Percentiles rank a stretch among this genome's conserved stretches.
Evolutionary conservation across 148 eudicot genomes (phyloP).

Genomic region (Rhododendron griersonianum): DNA sequence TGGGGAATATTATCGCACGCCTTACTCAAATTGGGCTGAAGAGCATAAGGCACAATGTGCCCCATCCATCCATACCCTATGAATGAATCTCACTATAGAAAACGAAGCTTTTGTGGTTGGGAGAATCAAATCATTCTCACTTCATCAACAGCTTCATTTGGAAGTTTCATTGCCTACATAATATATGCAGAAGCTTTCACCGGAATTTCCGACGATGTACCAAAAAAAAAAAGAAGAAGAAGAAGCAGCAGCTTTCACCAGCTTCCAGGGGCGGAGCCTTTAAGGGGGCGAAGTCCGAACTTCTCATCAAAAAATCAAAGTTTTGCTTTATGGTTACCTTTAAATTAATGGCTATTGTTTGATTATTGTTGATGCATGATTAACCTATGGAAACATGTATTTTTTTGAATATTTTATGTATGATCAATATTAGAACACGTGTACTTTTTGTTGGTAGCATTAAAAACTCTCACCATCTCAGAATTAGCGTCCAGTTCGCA

Average conservation of each 20-base stretch:
- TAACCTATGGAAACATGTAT: neutral
- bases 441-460: neutral
- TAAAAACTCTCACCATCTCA: no score
- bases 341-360: no score
- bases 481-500: no score
- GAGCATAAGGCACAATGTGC: neutral
- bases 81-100: neutral
- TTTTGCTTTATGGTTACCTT: no score
- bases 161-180: neutral
- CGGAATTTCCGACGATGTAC: neutral
- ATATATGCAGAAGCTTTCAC: neutral
- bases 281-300: neutral
- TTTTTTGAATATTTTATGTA: no score
- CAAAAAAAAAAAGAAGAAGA: neutral
- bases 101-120: neutral
- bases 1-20: neutral
- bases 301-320: neutral
- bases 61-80: neutral
- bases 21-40: neutral
- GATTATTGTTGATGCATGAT: neutral
- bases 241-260: neutral
- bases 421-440: neutral
- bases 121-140: neutral
- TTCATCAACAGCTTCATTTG: neutral
- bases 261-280: neutral